Percentiles rank a stretch among this genome's conserved stretches.
Conservation (phyloP, 345 rosid genomes). For the Hibiscus trionum region DNA sequence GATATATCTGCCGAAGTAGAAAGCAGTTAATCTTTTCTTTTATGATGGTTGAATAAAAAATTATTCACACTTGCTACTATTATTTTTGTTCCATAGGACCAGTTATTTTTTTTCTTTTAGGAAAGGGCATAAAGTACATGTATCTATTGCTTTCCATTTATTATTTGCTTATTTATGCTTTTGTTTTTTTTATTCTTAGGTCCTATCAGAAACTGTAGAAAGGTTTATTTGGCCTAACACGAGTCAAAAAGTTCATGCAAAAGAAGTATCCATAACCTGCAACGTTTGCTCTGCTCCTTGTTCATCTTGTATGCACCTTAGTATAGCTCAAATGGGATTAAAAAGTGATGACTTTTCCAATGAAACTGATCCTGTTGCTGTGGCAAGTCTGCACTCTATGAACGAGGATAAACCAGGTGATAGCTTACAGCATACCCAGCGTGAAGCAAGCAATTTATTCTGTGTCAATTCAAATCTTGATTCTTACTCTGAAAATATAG, state of each 20-base stretch:
- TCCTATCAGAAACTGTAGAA: constrained; percentile 27
- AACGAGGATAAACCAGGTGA: constrained; percentile 35
- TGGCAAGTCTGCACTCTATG: constrained; percentile 46
- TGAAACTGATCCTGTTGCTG: constrained; percentile 48
- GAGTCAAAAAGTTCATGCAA: constrained; percentile 35
- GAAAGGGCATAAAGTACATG: background rate
- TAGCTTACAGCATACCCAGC: constrained; percentile 31
- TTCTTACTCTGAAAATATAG: constrained; percentile 50
- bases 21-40: background rate
- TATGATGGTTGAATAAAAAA: background rate
- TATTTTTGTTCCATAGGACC: background rate
- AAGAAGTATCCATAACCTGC: constrained; percentile 68
- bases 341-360: constrained; percentile 55
- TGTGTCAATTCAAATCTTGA: constrained; percentile 47
- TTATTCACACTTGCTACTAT: background rate
- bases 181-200: constrained; percentile 18
- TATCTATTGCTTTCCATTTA: background rate
- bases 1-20: background rate
- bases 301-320: constrained; percentile 75
- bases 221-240: constrained; percentile 31
- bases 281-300: constrained; percentile 77
- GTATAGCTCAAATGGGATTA: constrained; percentile 38
- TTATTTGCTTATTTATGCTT: constrained; percentile 8
- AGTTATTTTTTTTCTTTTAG: background rate
- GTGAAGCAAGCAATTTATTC: constrained; percentile 55